Base-by-base conservation (phyloP, 345 rosid species). In the Luvunga scandens region DNA sequence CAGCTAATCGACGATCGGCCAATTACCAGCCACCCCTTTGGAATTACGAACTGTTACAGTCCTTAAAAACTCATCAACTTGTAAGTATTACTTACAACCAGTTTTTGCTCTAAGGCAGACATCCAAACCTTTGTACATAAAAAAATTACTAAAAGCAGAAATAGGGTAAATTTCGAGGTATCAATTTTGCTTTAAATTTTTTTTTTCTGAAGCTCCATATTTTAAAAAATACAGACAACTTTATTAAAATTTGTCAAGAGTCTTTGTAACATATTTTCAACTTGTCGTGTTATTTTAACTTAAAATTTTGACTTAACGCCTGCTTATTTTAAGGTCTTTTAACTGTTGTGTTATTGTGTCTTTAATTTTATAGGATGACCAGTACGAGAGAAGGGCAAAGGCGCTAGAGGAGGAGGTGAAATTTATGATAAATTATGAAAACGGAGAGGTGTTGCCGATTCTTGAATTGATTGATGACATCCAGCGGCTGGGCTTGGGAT, bases 381-480 rank as follows among this genome's bases (percentile, higher is more conserved):
- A 69, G 1, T 61, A 78, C 75, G 31, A 62, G 53, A 72, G 59
- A 3, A 73, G 75, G 76, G 82, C 57, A 9, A 31, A 22, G 55
- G 53, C 65, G 68, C 76, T 87, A 19, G 87, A 84, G 77, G 79
- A 78, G 60, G 80, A 83, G 34, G 66, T 86, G 65, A 80, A 84
- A 53, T 13, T 61, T 42, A 72, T 65, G 59, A 50, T 87, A 4
- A 56, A 65, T 5, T 67, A 62, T 28, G 81, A 68, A 65, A 66
- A 30, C 14, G 79, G 48, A 18, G 74, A 80, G 12, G 3, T 75
- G 33, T 8, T 75, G 71, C 13, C 18, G 59, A 25, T 73, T 13
- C 82, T 89, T 59, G 80, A 80, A 71, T 13, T 83, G 78, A 82
- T 89, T 31, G 90, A 89, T 62, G 88, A 83, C 56, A 74, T 89